Evolutionary conservation across 495 filamentous ascomycete genomes (phyloP).

Genomic region (Achaetomiella virescens): DNA sequence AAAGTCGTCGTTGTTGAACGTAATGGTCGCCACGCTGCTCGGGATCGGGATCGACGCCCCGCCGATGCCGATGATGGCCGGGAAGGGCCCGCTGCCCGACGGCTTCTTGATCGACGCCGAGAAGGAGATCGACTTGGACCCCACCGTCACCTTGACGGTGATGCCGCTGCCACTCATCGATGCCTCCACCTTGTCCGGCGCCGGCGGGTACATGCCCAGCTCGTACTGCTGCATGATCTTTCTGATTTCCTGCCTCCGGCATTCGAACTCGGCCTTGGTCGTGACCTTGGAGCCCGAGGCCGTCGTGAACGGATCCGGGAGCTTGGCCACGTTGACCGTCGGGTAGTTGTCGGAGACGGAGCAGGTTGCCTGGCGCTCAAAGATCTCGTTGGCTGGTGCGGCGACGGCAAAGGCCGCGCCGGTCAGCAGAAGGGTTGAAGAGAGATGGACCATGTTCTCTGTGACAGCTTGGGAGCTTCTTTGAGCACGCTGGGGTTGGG

Average conservation of each 20-base stretch:
- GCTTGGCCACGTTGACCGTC: slow-evolving; percentile 33
- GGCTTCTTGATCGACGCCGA: slow-evolving; percentile 39
- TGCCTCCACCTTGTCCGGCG: slow-evolving; percentile 40
- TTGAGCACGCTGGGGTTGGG: slow-evolving; percentile 4
- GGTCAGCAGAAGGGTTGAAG: slow-evolving; percentile 37
- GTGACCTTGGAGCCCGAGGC: slow-evolving; percentile 39
- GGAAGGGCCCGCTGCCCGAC: slow-evolving; percentile 36
- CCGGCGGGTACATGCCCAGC: slow-evolving; percentile 43
- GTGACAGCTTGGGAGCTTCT: neutral
- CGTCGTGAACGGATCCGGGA: slow-evolving; percentile 50
- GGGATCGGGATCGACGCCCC: slow-evolving; percentile 44
- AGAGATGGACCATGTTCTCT: slow-evolving; percentile 37
- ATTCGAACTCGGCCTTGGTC: slow-evolving; percentile 44
- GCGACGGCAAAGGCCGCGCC: slow-evolving; percentile 36
- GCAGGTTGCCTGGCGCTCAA: slow-evolving; percentile 37
- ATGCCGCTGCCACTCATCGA: slow-evolving; percentile 35
- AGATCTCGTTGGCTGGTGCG: slow-evolving; percentile 37
- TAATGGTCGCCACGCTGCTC: slow-evolving; percentile 41
- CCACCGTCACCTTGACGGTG: slow-evolving; percentile 40
- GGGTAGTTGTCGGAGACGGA: slow-evolving; percentile 19
- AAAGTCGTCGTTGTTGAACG: slow-evolving; percentile 46
- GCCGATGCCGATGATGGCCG: slow-evolving; percentile 47
- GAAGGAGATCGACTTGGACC: slow-evolving; percentile 45
- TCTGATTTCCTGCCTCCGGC: slow-evolving; percentile 46
- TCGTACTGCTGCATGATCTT: slow-evolving; percentile 49